Base-by-base conservation (phyloP, 2,329 filamentous ascomycete genomes). In the Corniculantispora saksenae region DNA sequence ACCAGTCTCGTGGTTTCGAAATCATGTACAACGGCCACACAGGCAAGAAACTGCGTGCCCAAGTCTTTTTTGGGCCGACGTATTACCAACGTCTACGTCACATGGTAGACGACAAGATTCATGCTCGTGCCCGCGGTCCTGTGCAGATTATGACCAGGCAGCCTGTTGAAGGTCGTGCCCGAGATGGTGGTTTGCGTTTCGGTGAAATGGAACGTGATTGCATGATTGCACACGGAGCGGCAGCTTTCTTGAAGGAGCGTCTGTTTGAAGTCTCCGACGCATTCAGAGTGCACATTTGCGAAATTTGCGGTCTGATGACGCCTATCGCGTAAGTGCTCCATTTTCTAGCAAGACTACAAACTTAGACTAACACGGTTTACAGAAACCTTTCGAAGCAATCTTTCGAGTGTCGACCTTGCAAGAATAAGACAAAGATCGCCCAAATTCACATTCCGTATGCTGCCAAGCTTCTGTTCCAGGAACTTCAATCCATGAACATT, bases 141-240 rank as follows among this genome's bases (percentile, higher is more conserved):
- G 92, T 97, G 25, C 95, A 99, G 80, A 99, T 99, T 74, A 87
- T 99, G 81, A 99, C 95, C 3, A 86, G 96, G 65, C 95, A 99
- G 79, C 95, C 95, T 21, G 95, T 99, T 17, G 95, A 99, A 81
- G 95, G 95, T 91, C 92, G 96, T 87, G 95, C 95, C 3, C 86
- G 96, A 80, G 96, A 99, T 77, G 95, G 95, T 86, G 95, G 95
- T 83, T 86, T 99, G 53, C 94, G 96, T 76, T 99, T 99, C 88
- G 95, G 95, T 89, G 95, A 99, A 84, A 99, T 99, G 95, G 96
- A 99, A 81, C 94, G 96, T 82, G 96, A 99, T 87, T 99, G 95
- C 78, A 99, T 99, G 95, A 99, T 99, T 83, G 93, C 96, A n/a
- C 96, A 99, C 77, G 95, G 95, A 76, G 95, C 96, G 3, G 94